Evolutionary conservation across 2,329 filamentous ascomycete species (phyloP).

Genomic region (Helicocarpus griseus): DNA sequence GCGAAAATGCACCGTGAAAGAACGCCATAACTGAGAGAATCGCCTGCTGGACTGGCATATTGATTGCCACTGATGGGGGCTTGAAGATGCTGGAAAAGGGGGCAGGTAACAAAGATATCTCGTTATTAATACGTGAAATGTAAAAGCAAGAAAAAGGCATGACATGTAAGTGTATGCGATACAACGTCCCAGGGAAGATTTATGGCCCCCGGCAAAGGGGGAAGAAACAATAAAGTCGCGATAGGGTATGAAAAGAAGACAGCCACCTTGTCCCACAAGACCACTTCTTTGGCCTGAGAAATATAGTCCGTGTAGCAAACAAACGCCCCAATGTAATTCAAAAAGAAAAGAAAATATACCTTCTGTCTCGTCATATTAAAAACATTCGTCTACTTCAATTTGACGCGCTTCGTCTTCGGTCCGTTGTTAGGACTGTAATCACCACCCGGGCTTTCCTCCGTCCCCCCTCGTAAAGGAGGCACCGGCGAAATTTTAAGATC

Average conservation of each 20-base stretch:
- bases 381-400: conserved; percentile 6
- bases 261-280: not conserved
- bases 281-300: not conserved
- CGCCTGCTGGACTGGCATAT: not conserved
- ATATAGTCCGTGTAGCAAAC: not conserved
- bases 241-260: not conserved
- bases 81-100: not conserved
- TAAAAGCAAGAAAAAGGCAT: not conserved
- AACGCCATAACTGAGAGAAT: too few relatives aligned
- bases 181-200: not conserved
- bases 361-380: not conserved
- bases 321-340: not conserved
- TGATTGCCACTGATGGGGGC: not conserved
- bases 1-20: too few relatives aligned
- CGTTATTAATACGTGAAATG: not conserved
- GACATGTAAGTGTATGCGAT: not conserved
- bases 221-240: not conserved
- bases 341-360: not conserved
- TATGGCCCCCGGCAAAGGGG: not conserved
- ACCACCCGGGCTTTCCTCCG: conserved; percentile 19
- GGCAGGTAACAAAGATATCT: conserved; percentile 1
- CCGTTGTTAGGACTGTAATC: conserved; percentile 17
- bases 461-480: conserved; percentile 18
- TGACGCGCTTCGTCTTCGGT: conserved; percentile 14
- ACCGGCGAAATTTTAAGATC: conserved; percentile 10